Percentiles rank a stretch among this genome's conserved stretches.
Evolutionary conservation across 176 grass and related monocot species (phyloP).

Genomic region (Guadua angustifolia): DNA sequence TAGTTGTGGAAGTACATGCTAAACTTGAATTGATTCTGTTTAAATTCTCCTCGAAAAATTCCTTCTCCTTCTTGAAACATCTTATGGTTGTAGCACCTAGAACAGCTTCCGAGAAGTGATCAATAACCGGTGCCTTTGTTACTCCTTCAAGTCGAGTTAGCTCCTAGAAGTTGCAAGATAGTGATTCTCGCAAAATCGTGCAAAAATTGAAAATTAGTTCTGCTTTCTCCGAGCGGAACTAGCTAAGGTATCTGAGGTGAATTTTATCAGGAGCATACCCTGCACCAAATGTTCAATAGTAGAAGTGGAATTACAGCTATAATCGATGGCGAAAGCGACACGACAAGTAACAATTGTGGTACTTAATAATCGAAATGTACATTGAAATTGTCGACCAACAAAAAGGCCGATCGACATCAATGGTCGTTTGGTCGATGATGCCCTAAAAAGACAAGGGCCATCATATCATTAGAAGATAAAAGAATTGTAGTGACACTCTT

Average conservation of each 20-base stretch:
- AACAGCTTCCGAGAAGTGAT: constrained; percentile 95
- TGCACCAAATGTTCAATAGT: constrained; percentile 89
- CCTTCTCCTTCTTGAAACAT: constrained; percentile 76
- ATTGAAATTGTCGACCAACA: constrained; percentile 76
- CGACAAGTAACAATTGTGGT: constrained; percentile 75
- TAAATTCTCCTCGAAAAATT: constrained; percentile 75
- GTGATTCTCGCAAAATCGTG: constrained; percentile 57
- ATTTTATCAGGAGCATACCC: constrained; percentile 57
- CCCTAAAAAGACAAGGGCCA: constrained; percentile 57
- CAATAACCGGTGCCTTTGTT: constrained; percentile 94
- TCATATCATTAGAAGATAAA: constrained; percentile 3
- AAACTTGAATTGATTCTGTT: constrained; percentile 88
- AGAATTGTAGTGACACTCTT: neutral
- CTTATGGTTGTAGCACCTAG: constrained; percentile 82
- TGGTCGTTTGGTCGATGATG: constrained; percentile 94
- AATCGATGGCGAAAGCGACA: constrained; percentile 86
- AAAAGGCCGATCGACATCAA: constrained; percentile 82
- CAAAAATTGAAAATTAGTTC: neutral
- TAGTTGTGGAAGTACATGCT: constrained; percentile 98
- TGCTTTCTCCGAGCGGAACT: neutral
- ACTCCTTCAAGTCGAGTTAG: constrained; percentile 91
- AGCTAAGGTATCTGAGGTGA: constrained; percentile 4
- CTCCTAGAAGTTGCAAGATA: constrained; percentile 88
- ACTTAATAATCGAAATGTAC: constrained; percentile 86
- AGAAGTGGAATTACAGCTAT: constrained; percentile 80